Base-by-base conservation (phyloP, 140 eudicot species). In the Artemisia princeps region DNA sequence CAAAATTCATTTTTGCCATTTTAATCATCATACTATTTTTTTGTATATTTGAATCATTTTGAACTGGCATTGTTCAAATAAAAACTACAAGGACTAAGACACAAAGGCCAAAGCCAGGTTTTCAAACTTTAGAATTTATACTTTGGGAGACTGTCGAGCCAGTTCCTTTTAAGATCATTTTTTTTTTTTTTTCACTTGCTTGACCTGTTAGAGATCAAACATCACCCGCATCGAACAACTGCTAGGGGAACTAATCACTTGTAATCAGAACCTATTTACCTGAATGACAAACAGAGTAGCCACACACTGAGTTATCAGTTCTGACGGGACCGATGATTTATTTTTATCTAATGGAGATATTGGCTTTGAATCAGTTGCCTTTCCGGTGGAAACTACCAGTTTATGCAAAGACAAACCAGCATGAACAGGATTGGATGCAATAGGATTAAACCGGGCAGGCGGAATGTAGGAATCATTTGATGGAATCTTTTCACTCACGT, bases 221-320 rank as follows among this genome's bases (percentile, higher is more conserved):
- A 33, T 33, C 42, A 33, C 42, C 42, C 9, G 9, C 42, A 6
- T 33, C 1, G 42, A 33, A 33, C 44, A 37, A 37, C 44, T 37
- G 0, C 44, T 37, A 1, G 8, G 9, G 28, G 37, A 53, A 53
- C 58, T 20, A 24, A 14, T 22, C 2, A 65, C 50, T 14, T 22
- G 2, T 37, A 37, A 37, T 37, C 44, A 37, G 44, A 37, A 37
- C 0, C 44, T 61, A 2, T 9, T n/a, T 72, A 90, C 97, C 94
- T 87, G 97, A 78, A 90, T 84, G 85, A 84, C 78, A 70, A 83
- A 89, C 55, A 90, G 74, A 22, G 94, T 84, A 57, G 97, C 90
- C 14, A 90, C 95, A 55, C 97, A 87, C 55, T 79, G 80, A 40
- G 88, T 67, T 53, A 90, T 90, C n/a, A 87, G 83, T 70, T 90